Conservation (phyloP, 352 stramenopile species). For the Pythium guiyangense region DNA sequence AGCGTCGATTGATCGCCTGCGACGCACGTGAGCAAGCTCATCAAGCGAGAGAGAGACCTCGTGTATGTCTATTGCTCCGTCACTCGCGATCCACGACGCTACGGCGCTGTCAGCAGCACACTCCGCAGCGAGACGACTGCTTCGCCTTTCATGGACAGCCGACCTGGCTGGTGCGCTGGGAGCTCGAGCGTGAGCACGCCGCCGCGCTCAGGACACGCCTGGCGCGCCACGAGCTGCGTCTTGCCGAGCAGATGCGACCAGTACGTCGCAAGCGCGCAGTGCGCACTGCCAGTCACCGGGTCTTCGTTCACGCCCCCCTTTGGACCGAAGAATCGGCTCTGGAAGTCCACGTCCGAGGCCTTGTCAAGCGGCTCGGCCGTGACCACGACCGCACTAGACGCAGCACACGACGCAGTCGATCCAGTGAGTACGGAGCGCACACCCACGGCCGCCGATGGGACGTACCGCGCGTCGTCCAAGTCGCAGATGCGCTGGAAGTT, state of each 20-base stretch:
- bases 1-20: too few relatives aligned
- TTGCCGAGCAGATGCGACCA: constrained; percentile 57
- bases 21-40: too few relatives aligned
- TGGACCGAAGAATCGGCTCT: constrained; percentile 88
- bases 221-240: constrained; percentile 33
- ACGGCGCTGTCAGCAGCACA: constrained; percentile 12
- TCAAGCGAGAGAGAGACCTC: too few relatives aligned
- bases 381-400: constrained; percentile 27
- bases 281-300: constrained; percentile 90
- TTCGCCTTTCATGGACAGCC: constrained; percentile 47
- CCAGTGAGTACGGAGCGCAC: background rate
- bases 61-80: too few relatives aligned
- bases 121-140: constrained; percentile 26
- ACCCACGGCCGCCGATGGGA: constrained; percentile 7
- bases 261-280: constrained; percentile 87
- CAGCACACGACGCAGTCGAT: background rate
- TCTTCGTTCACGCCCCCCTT: constrained; percentile 89
- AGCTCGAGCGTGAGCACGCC: constrained; percentile 41
- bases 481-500: constrained; percentile 24
- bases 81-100: too few relatives aligned
- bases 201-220: constrained; percentile 36
- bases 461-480: constrained; percentile 21
- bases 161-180: constrained; percentile 15
- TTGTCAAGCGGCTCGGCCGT: constrained; percentile 21
- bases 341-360: constrained; percentile 30